Evolutionary conservation across 345 rosid genomes (phyloP).

Genomic region (Populus simonii): DNA sequence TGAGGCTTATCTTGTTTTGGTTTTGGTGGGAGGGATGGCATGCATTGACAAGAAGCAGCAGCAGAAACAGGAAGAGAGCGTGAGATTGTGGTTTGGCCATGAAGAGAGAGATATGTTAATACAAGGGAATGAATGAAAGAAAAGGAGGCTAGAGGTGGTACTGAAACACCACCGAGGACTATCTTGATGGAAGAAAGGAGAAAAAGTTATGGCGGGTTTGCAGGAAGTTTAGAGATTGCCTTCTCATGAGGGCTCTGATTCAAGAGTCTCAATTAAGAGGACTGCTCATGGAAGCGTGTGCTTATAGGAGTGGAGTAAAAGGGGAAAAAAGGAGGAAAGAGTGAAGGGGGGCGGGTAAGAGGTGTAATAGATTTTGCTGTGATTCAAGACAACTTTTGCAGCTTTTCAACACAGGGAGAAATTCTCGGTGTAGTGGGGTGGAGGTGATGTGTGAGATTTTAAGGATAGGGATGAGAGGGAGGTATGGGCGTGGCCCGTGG

Average conservation of each 20-base stretch:
- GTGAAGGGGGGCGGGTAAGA: too few relatives aligned
- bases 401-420: too few relatives aligned
- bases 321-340: too few relatives aligned
- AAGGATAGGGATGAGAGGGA: too few relatives aligned
- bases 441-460: not conserved
- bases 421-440: not conserved
- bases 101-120: not conserved
- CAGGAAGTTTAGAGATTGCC: not conserved
- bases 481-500: not conserved
- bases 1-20: conserved; percentile 1
- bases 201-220: not conserved
- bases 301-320: too few relatives aligned
- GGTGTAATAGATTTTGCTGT: too few relatives aligned
- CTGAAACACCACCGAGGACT: not conserved
- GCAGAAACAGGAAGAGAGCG: conserved; percentile 3
- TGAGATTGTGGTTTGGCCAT: not conserved
- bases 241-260: not conserved
- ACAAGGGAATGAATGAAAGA: not conserved
- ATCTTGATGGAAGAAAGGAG: not conserved
- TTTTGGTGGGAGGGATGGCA: conserved; percentile 6
- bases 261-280: not conserved
- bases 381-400: too few relatives aligned
- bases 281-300: not conserved
- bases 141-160: not conserved
- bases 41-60: not conserved